These are phyloP conservation scores for Apodospora peruviana DNA, from an alignment of 495 filamentous ascomycete species.

Conservation along the genomic window DNA sequence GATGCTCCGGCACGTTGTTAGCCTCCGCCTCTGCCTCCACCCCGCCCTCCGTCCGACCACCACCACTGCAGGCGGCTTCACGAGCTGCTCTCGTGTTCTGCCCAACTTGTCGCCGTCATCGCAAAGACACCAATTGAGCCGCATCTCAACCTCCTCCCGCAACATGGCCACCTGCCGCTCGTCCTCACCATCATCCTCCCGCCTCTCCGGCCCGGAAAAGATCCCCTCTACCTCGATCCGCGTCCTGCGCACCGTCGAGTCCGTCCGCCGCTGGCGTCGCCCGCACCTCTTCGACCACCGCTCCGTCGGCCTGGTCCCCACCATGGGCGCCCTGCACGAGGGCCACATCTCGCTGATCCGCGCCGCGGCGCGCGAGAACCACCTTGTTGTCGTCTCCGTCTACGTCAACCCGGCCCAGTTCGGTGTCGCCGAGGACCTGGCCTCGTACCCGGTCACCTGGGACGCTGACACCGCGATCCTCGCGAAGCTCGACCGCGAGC, in stretches of 20 bases:
- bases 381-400: constrained; percentile 79
- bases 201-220: constrained; percentile 20
- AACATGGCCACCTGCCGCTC: constrained; percentile 19
- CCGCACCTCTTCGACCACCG: constrained; percentile 61
- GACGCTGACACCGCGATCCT: constrained; percentile 64
- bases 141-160: constrained; percentile 12
- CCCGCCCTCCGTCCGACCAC: constrained; percentile 4
- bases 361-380: constrained; percentile 76
- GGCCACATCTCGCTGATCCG: constrained; percentile 87
- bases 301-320: constrained; percentile 83
- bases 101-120: not conserved
- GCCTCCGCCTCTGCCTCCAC: constrained; percentile 9
- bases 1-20: not conserved
- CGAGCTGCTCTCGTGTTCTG: not conserved
- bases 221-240: constrained; percentile 56
- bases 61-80: not conserved
- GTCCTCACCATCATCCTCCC: constrained; percentile 1
- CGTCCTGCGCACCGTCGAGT: constrained; percentile 67
- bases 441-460: constrained; percentile 88
- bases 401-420: constrained; percentile 98
- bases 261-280: constrained; percentile 66
- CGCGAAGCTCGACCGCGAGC: constrained; percentile 61
- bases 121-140: not conserved
- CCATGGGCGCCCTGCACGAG: constrained; percentile 92
- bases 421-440: constrained; percentile 80